Percentiles rank a stretch among this genome's conserved stretches.
These are phyloP conservation scores for Puccinia sorghi DNA, from an alignment of 1,284 basidiomycete genomes.

Conservation along the genomic window DNA sequence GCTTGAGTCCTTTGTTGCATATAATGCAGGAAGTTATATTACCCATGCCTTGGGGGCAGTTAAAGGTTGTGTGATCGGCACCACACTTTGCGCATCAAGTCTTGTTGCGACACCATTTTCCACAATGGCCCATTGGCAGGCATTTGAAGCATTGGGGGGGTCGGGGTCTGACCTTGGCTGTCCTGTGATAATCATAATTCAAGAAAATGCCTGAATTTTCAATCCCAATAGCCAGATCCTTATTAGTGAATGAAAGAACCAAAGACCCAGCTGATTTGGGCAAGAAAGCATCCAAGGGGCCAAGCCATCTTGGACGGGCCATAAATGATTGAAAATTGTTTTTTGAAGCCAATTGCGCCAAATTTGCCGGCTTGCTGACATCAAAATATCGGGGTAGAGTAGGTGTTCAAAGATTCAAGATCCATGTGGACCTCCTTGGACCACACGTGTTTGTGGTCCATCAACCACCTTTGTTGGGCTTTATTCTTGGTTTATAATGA, in stretches of 20 bases:
- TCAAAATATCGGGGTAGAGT: no score
- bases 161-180: background rate
- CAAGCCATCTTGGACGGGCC: background rate
- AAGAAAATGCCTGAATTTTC: constrained; percentile 17
- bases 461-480: background rate
- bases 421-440: no score
- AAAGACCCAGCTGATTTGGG: background rate
- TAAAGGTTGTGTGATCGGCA: no score
- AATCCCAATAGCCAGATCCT: background rate
- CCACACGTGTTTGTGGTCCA: no score
- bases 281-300: background rate
- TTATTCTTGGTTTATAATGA: background rate
- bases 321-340: background rate
- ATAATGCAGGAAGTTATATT: background rate
- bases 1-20: background rate
- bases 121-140: constrained; percentile 20
- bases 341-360: background rate
- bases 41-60: background rate
- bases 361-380: background rate
- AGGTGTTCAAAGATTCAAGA: no score
- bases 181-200: constrained; percentile 9
- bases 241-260: background rate
- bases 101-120: constrained; percentile 2
- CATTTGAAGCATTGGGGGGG: constrained; percentile 34
- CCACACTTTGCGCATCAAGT: no score